These are phyloP conservation scores for Penicillium psychrosexuale DNA, from an alignment of 2,329 filamentous ascomycete genomes.

Conservation along the genomic window DNA sequence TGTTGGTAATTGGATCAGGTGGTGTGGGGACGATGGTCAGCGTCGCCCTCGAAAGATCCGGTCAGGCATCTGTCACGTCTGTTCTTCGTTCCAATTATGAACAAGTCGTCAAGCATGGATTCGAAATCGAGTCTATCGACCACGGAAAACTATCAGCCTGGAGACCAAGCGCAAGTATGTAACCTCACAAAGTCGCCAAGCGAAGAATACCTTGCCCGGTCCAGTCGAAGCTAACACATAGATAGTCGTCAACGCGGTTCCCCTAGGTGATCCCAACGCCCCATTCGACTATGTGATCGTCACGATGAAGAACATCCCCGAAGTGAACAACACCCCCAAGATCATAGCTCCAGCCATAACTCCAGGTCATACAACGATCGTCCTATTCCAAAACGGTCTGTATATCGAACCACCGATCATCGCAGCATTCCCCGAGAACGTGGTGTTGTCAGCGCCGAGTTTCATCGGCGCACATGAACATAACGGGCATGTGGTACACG, in stretches of 20 bases:
- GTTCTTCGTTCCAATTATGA: conserved; percentile 58
- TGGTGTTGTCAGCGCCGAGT: conserved; percentile 53
- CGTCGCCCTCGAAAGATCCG: conserved; percentile 53
- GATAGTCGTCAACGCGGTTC: conserved; percentile 50
- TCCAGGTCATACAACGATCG: conserved; percentile 50
- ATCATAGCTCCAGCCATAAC: conserved; percentile 48
- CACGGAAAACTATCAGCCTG: conserved; percentile 52
- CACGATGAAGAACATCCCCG: conserved; percentile 60
- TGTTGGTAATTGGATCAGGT: conserved; percentile 56
- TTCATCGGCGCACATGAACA: conserved; percentile 53
- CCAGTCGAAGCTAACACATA: conserved; percentile 6
- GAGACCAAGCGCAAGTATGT: conserved; percentile 44
- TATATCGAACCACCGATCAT: conserved; percentile 59
- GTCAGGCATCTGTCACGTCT: conserved; percentile 52
- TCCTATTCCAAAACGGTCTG: conserved; percentile 62
- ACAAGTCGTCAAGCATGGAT: conserved; percentile 48
- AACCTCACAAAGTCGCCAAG: neutral
- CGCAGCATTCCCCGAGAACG: conserved; percentile 50
- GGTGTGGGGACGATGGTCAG: conserved; percentile 58
- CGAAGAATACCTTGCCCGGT: neutral
- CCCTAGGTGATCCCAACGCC: conserved; percentile 28
- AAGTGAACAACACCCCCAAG: conserved; percentile 36
- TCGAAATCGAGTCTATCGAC: conserved; percentile 55
- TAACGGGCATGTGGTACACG: conserved; percentile 52
- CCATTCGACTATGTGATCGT: conserved; percentile 57